Evolutionary conservation across 768 basidiomycete species (phyloP).

Genomic region (Leccinum subtestaceum): DNA sequence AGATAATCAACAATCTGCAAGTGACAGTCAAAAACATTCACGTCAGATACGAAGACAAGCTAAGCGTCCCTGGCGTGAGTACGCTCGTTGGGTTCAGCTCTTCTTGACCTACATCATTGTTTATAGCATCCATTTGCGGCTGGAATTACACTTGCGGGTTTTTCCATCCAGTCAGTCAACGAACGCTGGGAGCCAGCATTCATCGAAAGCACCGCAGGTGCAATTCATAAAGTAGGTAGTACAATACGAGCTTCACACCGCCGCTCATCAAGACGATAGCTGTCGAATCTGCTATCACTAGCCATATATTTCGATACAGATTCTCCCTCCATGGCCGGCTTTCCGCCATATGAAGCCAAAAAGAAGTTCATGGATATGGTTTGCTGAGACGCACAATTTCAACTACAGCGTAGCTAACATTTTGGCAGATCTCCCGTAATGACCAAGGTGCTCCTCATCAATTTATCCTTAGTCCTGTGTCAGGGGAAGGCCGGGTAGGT

Average conservation of each 20-base stretch:
- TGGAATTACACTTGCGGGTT: slow-evolving; percentile 83
- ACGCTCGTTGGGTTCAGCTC: background rate
- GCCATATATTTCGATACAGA: slow-evolving; percentile 97
- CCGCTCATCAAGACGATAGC: slow-evolving; percentile 39
- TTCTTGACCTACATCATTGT: background rate
- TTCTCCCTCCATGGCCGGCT: slow-evolving; percentile 70
- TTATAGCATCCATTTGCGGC: slow-evolving; percentile 89
- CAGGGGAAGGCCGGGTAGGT: slow-evolving; percentile 86
- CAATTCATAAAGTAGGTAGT: slow-evolving; percentile 77
- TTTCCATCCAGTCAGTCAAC: slow-evolving; percentile 87
- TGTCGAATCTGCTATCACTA: slow-evolving; percentile 82
- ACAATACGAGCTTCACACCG: background rate
- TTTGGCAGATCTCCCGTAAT: slow-evolving; percentile 50
- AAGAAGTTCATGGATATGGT: slow-evolving; percentile 76
- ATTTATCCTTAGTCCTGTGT: slow-evolving; percentile 92
- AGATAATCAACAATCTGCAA: slow-evolving; percentile 94
- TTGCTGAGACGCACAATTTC: slow-evolving; percentile 5
- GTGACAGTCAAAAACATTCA: slow-evolving; percentile 95
- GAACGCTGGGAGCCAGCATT: slow-evolving; percentile 86
- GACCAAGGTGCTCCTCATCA: slow-evolving; percentile 59
- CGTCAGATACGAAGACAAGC: slow-evolving; percentile 91
- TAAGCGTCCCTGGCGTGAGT: slow-evolving; percentile 89
- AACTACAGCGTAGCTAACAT: slow-evolving; percentile 2
- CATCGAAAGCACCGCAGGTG: slow-evolving; percentile 83
- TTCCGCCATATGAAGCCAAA: slow-evolving; percentile 61